Conservation (phyloP, 345 rosid species). For the Pseudoturritis turrita region DNA sequence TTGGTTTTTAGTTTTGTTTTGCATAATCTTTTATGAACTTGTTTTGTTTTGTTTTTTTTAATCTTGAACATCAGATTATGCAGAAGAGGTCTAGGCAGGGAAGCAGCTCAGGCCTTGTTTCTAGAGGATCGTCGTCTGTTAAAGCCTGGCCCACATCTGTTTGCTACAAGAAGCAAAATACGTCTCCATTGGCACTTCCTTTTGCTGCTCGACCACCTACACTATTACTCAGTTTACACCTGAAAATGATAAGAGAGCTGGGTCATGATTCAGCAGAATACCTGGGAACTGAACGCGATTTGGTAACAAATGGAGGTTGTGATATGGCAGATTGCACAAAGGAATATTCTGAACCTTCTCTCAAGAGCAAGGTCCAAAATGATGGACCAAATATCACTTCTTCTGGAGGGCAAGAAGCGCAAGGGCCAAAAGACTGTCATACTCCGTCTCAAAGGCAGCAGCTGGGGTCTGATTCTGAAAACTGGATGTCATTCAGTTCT, state of each 20-base stretch:
- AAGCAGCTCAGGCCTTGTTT: conserved; percentile 26
- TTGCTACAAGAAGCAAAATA: conserved; percentile 32
- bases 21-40: neutral
- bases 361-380: conserved; percentile 21
- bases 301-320: conserved; percentile 33
- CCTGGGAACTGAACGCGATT: conserved; percentile 31
- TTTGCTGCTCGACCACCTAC: conserved; percentile 58
- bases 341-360: conserved; percentile 26
- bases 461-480: conserved; percentile 33
- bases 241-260: conserved; percentile 60
- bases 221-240: conserved; percentile 55
- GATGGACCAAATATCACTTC: conserved; percentile 25
- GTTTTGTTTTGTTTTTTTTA: neutral
- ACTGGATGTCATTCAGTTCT: conserved; percentile 20
- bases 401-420: conserved; percentile 29
- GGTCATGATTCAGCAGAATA: conserved; percentile 38
- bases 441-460: conserved; percentile 31
- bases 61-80: conserved; percentile 42
- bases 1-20: neutral
- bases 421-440: conserved; percentile 28
- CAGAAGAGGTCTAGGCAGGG: conserved; percentile 41
- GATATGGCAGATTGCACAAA: conserved; percentile 26
- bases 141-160: conserved; percentile 26
- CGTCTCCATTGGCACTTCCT: conserved; percentile 42
- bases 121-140: conserved; percentile 28